Evolutionary conservation across 805 yeast species (phyloP).

Genomic region (Scheffersomyces amazonensis): DNA sequence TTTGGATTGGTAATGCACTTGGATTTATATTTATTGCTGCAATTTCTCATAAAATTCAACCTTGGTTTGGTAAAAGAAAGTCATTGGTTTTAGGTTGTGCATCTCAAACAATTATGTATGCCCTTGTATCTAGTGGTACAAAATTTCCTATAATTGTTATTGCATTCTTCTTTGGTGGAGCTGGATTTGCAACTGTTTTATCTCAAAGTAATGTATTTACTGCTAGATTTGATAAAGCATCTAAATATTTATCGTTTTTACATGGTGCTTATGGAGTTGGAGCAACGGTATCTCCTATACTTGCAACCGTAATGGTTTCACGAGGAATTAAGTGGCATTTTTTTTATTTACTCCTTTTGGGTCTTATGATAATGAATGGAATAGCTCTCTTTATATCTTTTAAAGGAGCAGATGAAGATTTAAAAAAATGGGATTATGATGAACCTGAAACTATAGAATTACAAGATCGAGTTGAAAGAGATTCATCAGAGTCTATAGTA

Average conservation of each 20-base stretch:
- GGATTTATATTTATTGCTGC: slow-evolving; percentile 53
- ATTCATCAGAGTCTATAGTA: background rate
- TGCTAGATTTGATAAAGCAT: slow-evolving; percentile 48
- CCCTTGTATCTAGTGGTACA: slow-evolving; percentile 47
- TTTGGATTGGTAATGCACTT: slow-evolving; percentile 58
- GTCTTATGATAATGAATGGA: slow-evolving; percentile 29
- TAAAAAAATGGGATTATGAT: slow-evolving; percentile 30
- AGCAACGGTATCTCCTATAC: slow-evolving; percentile 66
- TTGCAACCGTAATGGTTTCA: slow-evolving; percentile 54
- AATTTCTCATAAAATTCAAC: slow-evolving; percentile 44
- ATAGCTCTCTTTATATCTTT: slow-evolving; percentile 42
- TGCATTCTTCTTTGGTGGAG: slow-evolving; percentile 57
- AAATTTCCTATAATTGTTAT: slow-evolving; percentile 46
- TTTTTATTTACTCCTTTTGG: slow-evolving; percentile 50
- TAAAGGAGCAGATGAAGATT: slow-evolving; percentile 45
- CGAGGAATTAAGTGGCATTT: slow-evolving; percentile 52
- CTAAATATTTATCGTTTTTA: slow-evolving; percentile 55
- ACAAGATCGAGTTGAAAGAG: background rate
- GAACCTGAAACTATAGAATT: background rate
- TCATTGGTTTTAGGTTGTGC: slow-evolving; percentile 37
- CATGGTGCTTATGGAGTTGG: slow-evolving; percentile 76
- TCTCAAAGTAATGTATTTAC: slow-evolving; percentile 54
- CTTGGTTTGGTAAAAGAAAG: slow-evolving; percentile 37
- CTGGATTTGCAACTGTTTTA: slow-evolving; percentile 49
- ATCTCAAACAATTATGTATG: slow-evolving; percentile 38